Conservation (phyloP, 345 rosid genomes). For the Draba incana region DNA sequence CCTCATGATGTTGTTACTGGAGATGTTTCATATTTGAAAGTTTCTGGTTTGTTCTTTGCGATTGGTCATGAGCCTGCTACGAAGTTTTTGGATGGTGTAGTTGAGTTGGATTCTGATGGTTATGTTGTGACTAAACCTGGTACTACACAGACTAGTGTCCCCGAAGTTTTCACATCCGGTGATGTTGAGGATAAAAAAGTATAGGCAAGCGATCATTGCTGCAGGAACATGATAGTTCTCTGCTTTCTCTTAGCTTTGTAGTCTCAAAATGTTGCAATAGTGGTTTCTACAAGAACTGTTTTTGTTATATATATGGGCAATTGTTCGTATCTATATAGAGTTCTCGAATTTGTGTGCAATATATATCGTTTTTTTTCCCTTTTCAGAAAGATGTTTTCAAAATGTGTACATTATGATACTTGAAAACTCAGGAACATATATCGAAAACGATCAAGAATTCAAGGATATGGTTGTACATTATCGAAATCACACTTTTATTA, state of each 20-base stretch:
- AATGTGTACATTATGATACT: too few species aligned
- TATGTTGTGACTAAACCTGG: slow-evolving; percentile 79
- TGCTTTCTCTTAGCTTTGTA: too few species aligned
- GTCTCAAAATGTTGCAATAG: neutral
- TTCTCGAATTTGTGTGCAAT: too few species aligned
- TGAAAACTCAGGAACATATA: too few species aligned
- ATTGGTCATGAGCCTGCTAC: slow-evolving; percentile 99
- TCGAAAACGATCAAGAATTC: too few species aligned
- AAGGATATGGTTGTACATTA: too few species aligned
- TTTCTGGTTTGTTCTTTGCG: slow-evolving; percentile 86
- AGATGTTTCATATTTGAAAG: slow-evolving; percentile 71
- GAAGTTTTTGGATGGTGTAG: slow-evolving; percentile 78
- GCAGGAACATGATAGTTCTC: slow-evolving; percentile 80
- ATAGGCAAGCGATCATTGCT: slow-evolving; percentile 93
- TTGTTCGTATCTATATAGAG: too few species aligned
- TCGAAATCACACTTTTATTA: too few species aligned
- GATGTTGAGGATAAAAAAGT: slow-evolving; percentile 98
- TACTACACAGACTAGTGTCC: slow-evolving; percentile 72
- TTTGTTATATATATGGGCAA: too few species aligned
- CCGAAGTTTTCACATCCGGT: slow-evolving; percentile 88
- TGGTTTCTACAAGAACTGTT: too few species aligned
- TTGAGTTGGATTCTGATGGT: slow-evolving; percentile 79
- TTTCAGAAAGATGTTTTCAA: too few species aligned
- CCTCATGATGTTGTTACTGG: slow-evolving; percentile 52
- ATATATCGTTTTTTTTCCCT: too few species aligned